Evolutionary conservation across 768 basidiomycete genomes (phyloP).

Genomic region (Pleurotus djamor): DNA sequence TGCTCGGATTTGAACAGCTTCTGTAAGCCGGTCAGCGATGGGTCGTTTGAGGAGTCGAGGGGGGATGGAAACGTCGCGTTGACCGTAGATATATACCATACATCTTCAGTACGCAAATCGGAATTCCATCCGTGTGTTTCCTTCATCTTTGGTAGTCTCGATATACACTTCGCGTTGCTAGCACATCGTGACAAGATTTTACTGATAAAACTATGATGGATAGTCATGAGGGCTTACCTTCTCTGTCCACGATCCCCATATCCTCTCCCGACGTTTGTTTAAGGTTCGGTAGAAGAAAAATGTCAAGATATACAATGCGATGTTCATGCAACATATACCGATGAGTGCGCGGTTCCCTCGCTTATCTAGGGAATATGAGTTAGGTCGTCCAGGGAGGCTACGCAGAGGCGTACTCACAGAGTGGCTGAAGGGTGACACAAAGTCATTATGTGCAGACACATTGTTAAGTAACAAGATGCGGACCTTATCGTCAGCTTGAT

Average conservation of each 20-base stretch:
- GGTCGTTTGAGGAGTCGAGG: too few species aligned
- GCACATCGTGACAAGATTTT: background rate
- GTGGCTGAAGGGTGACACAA: too few species aligned
- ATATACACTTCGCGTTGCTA: conserved; percentile 59
- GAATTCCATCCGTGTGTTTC: conserved; percentile 61
- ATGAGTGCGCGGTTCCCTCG: conserved; percentile 27
- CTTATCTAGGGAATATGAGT: too few species aligned
- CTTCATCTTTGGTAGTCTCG: conserved; percentile 55
- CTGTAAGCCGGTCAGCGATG: too few species aligned
- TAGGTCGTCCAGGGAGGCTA: too few species aligned
- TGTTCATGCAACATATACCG: conserved; percentile 49
- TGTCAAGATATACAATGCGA: conserved; percentile 46
- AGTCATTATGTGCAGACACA: background rate
- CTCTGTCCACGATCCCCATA: conserved; percentile 48
- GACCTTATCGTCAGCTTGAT: conserved; percentile 47
- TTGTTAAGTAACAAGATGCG: background rate
- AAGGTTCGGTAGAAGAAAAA: conserved; percentile 54
- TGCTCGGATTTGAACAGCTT: too few species aligned
- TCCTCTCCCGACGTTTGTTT: conserved; percentile 45
- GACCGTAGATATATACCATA: too few species aligned
- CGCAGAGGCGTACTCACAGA: too few species aligned
- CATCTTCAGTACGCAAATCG: conserved; percentile 50
- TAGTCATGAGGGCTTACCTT: conserved; percentile 28
- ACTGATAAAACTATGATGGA: background rate
- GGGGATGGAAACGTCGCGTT: too few species aligned